Evolutionary conservation across 2,329 filamentous ascomycete genomes (phyloP).

Genomic region (Fusarium tupiense): DNA sequence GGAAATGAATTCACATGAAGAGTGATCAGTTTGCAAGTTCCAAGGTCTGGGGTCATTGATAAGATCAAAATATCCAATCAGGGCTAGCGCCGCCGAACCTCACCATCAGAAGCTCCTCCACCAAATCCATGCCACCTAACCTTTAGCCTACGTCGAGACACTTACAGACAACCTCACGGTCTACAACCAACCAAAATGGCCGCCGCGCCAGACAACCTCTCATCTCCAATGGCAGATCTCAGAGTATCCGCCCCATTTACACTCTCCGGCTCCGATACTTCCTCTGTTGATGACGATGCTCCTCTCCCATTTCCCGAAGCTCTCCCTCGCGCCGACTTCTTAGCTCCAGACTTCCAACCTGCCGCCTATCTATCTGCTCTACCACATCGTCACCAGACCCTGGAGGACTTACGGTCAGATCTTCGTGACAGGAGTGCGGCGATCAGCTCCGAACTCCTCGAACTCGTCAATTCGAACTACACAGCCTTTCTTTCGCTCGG

Average conservation of each 20-base stretch:
- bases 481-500: conserved; percentile 89
- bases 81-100: conserved; percentile 20
- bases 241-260: conserved; percentile 50
- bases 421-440: conserved; percentile 81
- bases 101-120: conserved; percentile 12
- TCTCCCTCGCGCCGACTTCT: conserved; percentile 84
- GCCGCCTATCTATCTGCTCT: conserved; percentile 83
- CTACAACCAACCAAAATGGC: conserved; percentile 18
- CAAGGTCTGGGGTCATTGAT: conserved; percentile 16
- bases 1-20: background rate
- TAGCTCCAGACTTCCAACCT: conserved; percentile 80
- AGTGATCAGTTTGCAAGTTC: background rate
- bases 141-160: conserved; percentile 29
- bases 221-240: conserved; percentile 41
- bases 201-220: conserved; percentile 42
- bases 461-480: conserved; percentile 96
- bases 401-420: conserved; percentile 90
- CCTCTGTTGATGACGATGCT: conserved; percentile 65
- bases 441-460: conserved; percentile 86
- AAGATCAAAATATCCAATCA: conserved; percentile 18
- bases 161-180: conserved; percentile 14
- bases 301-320: conserved; percentile 89
- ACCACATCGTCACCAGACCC: conserved; percentile 89
- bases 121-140: conserved; percentile 36
- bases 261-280: conserved; percentile 54